Evolutionary conservation across 257 asterid genomes (phyloP), one percentile per base, ranked within the genome.

Genomic region (Schizonepeta tenuifolia): DNA sequence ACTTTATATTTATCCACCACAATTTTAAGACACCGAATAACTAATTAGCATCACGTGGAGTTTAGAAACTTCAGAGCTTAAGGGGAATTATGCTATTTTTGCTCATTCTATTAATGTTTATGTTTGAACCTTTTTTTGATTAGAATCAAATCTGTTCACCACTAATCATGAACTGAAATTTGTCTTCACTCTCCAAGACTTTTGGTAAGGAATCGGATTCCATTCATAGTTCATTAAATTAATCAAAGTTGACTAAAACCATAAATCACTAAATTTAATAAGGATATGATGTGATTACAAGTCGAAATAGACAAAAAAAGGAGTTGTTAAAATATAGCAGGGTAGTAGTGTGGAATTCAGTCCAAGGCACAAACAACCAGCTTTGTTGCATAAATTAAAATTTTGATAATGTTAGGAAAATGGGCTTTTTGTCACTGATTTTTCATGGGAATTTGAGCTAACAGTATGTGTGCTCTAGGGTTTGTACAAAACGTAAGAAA

Each of bases 341-440:
- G 82, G 78, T 70, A 70, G 40, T 73, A 12, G 74, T 15, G 73
- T 78, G 64, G 73, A 59, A 72, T 65, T 79, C 59, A 75, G 78
- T 80, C 86, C 87, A 84, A 81, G 75, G 81, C 84, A 79, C 38
- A 75, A 77, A 65, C 28, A 71, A 69, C 78, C 87, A 87, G 44
- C 65, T 55, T 69, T 49, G 56, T 38, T 76, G 67, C 68, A 33
- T 74, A 63, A 54, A 18, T 10, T 24, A 17, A 62, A 38, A 57
- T 20, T 44, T 72, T 54, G 60, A 54, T 35, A 76, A 80, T 51
- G 81, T 74, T 84, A 59, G 84, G 75, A 77, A 82, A 83, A 56
- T 56, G 36, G 67, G 72, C 58, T 36, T 78, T 77, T 80, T 82
- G 87, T 84, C 10, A 43, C 76, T 61, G 60, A 51, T 58, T 56